These are phyloP conservation scores for grape (Vitis vinifera) DNA, from an alignment of 164 flowering plant genomes.

Conservation along the genomic window DNA sequence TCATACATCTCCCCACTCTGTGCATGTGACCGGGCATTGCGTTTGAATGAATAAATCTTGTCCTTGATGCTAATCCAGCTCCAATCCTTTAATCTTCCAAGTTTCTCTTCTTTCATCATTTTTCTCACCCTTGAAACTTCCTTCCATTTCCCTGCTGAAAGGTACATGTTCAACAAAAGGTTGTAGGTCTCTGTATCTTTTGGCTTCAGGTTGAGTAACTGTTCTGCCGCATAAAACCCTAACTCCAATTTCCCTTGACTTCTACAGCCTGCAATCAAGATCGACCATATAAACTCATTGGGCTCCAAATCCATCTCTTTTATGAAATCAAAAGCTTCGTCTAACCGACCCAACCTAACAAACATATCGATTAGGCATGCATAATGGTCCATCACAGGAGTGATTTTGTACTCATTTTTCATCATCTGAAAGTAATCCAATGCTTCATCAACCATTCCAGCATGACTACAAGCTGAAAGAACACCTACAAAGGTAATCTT, in stretches of 20 bases:
- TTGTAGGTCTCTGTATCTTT: conserved; percentile 60
- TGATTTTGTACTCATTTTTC: conserved; percentile 61
- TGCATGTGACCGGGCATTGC: conserved; percentile 34
- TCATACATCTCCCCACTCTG: conserved; percentile 30
- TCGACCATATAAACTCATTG: conserved; percentile 73
- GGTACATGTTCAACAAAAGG: conserved; percentile 62
- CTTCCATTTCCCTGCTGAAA: conserved; percentile 61
- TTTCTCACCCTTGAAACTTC: conserved; percentile 69
- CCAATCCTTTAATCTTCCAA: conserved; percentile 51
- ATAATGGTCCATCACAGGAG: conserved; percentile 78
- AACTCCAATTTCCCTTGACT: conserved; percentile 66
- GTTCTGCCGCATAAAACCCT: conserved; percentile 72
- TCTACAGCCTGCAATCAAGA: conserved; percentile 73
- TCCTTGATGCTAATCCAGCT: conserved; percentile 78
- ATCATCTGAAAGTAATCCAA: conserved; percentile 66
- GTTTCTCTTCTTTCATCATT: conserved; percentile 59
- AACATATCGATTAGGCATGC: conserved; percentile 75
- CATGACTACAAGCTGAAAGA: conserved; percentile 87
- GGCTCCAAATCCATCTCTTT: conserved; percentile 63
- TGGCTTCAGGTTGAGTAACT: conserved; percentile 67
- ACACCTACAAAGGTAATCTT: conserved; percentile 80
- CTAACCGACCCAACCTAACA: conserved; percentile 68
- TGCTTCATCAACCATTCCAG: conserved; percentile 75
- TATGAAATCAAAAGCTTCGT: conserved; percentile 71
- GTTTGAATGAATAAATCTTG: conserved; percentile 58